Conservation (phyloP, 257 asterid genomes). For the Eustoma russellianum region DNA sequence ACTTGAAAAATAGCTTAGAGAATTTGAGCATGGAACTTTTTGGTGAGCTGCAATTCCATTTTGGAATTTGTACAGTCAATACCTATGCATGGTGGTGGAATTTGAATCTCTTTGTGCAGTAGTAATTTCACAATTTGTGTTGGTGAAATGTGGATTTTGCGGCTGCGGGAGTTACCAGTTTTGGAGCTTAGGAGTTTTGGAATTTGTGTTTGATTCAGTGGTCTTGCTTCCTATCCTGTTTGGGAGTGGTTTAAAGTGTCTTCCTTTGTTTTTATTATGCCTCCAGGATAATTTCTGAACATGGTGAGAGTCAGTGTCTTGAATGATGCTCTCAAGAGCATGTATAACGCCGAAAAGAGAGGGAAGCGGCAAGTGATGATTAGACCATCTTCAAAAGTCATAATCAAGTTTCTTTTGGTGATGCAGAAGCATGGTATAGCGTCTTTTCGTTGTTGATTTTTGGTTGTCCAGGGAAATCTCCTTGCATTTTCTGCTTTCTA, state of each 20-base stretch:
- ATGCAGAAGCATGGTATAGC: constrained; percentile 32
- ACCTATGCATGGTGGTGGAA: too few relatives aligned
- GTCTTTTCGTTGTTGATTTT: too few relatives aligned
- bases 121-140: too few relatives aligned
- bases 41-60: too few relatives aligned
- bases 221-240: background rate
- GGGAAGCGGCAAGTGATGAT: constrained; percentile 37
- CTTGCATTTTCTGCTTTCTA: background rate
- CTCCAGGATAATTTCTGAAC: constrained; percentile 1
- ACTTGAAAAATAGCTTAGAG: too few relatives aligned
- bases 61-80: too few relatives aligned
- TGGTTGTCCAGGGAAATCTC: background rate
- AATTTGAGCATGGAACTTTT: too few relatives aligned
- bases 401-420: constrained; percentile 28
- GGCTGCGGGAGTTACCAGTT: background rate
- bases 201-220: background rate
- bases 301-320: constrained; percentile 34
- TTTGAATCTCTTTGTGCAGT: too few relatives aligned
- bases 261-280: too few relatives aligned
- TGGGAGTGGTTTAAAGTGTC: too few relatives aligned
- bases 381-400: constrained; percentile 30
- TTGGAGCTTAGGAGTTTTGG: too few relatives aligned
- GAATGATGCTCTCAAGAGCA: constrained; percentile 31
- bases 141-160: background rate
- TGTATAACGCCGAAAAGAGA: constrained; percentile 32